Base-by-base conservation (phyloP, 352 stramenopile species). In the Phytophthora cactorum region DNA sequence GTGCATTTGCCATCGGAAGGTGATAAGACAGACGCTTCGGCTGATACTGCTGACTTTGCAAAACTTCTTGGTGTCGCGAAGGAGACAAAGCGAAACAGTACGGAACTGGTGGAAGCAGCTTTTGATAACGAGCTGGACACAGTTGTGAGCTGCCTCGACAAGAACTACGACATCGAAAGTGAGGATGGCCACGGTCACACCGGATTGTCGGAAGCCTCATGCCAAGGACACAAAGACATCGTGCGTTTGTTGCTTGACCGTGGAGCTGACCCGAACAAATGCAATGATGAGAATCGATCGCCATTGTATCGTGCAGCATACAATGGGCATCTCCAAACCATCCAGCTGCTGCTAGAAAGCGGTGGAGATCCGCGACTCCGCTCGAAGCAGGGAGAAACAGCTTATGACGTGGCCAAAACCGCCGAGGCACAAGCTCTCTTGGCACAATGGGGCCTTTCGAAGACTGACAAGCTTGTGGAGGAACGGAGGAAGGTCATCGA, bases 151-250 rank as follows among this genome's bases (percentile, higher is more conserved):
- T 84, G 72, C 47, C 51, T 98, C 4, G 88, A 94, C 44, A 92
- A 96, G 55, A 95, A 92, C 41, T 97, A 93, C 61, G 86, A 96
- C 47, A 61, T 97, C 10, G 91, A 98, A 36, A 93, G 79, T 17
- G 73, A 89, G 38, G 91, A 97, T 49, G 90, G 87, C 14, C 88
- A 96, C 43, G 76, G 84, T 5, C 90, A 97, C 66, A 97, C 91
- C 7, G 79, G 90, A 7, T 68, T 98, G 0, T 95, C 86, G 0
- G 92, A 97, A 70, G 92, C 91, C 2, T 84, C 88, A 0, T 91
- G 80, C n/a, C 90, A 97, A 60, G 90, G 90, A 2, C 82, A 97
- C 55, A 71, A 75, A 6, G 75, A 84, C 2, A 70, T 97, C 12
- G 76, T 96, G 5, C 59, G 58, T 22, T 81, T 90, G 15, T 54